Evolutionary conservation across 2,329 filamentous ascomycete genomes (phyloP).

Genomic region (Acarospora socialis): DNA sequence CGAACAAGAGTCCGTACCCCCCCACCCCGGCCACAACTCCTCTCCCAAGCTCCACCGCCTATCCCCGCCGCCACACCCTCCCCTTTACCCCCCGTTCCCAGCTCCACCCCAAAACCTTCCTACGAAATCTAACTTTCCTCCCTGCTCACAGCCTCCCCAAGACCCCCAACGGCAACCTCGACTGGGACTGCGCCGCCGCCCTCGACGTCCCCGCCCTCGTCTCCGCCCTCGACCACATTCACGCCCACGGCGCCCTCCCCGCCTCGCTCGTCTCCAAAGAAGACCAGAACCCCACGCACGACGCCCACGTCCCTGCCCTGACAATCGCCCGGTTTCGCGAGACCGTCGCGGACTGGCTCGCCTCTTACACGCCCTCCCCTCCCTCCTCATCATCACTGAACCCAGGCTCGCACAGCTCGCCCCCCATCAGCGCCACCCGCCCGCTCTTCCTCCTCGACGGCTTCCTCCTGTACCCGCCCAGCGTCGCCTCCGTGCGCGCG

Average conservation of each 20-base stretch:
- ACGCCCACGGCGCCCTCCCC: conserved; percentile 37
- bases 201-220: conserved; percentile 58
- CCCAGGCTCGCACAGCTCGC: no score
- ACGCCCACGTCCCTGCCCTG: conserved; percentile 32
- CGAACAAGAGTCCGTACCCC: conserved; percentile 54
- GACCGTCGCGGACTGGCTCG: conserved; percentile 18
- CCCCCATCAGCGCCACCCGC: no score
- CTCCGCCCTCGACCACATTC: conserved; percentile 55
- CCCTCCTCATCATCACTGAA: not conserved
- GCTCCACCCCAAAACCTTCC: not conserved
- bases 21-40: not conserved
- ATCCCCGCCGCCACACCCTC: conserved; percentile 1
- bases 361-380: not conserved
- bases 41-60: not conserved
- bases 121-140: conserved; percentile 28
- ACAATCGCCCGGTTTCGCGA: conserved; percentile 34
- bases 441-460: conserved; percentile 69
- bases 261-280: conserved; percentile 42
- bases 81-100: not conserved
- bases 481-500: conserved; percentile 37
- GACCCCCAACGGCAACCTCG: conserved; percentile 9
- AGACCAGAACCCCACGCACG: conserved; percentile 46
- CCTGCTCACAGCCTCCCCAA: conserved; percentile 4
- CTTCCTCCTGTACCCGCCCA: conserved; percentile 62
- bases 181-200: conserved; percentile 68